A percentile compares a stretch with the other conserved stretches of the same genome.
These are phyloP conservation scores for Glonium stellatum DNA, from an alignment of 495 filamentous ascomycete species.

Conservation along the genomic window DNA sequence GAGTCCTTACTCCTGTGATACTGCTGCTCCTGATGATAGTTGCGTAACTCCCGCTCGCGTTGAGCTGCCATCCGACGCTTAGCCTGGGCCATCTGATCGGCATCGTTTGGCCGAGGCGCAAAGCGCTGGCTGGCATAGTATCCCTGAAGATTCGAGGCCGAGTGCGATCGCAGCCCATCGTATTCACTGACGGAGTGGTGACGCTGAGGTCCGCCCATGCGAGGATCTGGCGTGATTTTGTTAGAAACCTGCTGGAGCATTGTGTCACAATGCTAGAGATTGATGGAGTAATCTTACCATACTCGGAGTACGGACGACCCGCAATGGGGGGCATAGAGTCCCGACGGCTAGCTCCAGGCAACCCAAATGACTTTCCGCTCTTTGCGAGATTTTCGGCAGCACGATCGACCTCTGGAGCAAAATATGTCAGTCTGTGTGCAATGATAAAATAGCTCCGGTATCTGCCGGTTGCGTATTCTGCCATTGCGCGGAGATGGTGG, in stretches of 20 bases:
- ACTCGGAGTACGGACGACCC: conserved; percentile 49
- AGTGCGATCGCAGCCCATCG: conserved; percentile 64
- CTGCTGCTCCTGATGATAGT: conserved; percentile 99
- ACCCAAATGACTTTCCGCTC: conserved; percentile 84
- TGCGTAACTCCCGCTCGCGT: conserved; percentile 96
- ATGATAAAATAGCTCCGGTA: background rate
- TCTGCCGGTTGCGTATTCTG: background rate
- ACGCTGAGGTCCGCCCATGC: conserved; percentile 49
- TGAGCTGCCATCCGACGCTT: conserved; percentile 98
- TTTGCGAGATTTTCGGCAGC: conserved; percentile 92
- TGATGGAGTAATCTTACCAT: conserved; percentile 37
- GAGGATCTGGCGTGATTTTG: conserved; percentile 45
- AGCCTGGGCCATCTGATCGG: conserved; percentile 97
- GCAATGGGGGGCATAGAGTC: conserved; percentile 73
- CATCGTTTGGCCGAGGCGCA: conserved; percentile 85
- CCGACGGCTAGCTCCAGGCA: conserved; percentile 56
- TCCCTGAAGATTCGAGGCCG: conserved; percentile 75
- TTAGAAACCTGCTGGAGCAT: background rate
- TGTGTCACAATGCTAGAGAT: background rate
- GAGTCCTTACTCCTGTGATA: conserved; percentile 82
- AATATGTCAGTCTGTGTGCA: conserved; percentile 8
- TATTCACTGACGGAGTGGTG: conserved; percentile 87
- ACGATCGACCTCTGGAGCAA: conserved; percentile 76
- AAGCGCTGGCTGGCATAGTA: conserved; percentile 93
- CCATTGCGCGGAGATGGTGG: background rate